Evolutionary conservation across 1,284 basidiomycete genomes (phyloP).

Genomic region (Pseudomicrostroma phylloplanum): DNA sequence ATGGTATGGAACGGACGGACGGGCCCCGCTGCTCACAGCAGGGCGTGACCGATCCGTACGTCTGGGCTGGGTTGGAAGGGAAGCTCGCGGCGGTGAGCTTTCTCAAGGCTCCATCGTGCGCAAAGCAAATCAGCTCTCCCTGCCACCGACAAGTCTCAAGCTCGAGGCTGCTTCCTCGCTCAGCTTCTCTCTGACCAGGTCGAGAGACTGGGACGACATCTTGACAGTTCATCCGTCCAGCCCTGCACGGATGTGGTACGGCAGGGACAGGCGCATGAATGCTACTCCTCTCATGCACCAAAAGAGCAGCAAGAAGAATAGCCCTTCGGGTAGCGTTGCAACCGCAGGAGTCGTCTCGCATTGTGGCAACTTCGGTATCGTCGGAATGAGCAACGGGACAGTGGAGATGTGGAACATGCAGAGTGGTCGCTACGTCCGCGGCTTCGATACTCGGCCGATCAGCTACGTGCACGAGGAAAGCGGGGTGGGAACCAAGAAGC

Average conservation of each 20-base stretch:
- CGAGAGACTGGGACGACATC: slow-evolving; percentile 97
- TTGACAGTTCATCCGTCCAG: slow-evolving; percentile 66
- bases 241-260: slow-evolving; percentile 12
- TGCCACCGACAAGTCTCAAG: slow-evolving; percentile 25
- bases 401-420: slow-evolving; percentile 57
- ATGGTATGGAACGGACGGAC: slow-evolving; percentile 93
- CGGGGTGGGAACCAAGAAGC: slow-evolving; percentile 19
- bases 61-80: slow-evolving; percentile 77
- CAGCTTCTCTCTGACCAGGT: slow-evolving; percentile 70
- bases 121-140: slow-evolving; percentile 55
- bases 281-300: background rate
- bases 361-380: slow-evolving; percentile 92
- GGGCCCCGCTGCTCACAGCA: slow-evolving; percentile 64
- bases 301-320: slow-evolving; percentile 22
- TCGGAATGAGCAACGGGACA: slow-evolving; percentile 49
- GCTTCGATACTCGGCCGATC: slow-evolving; percentile 18
- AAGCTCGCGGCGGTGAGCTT: slow-evolving; percentile 64
- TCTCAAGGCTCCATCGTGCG: slow-evolving; percentile 66
- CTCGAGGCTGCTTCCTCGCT: slow-evolving; percentile 67
- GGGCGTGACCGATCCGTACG: slow-evolving; percentile 71
- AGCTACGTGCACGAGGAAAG: slow-evolving; percentile 19
- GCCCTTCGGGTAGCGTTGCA: slow-evolving; percentile 53
- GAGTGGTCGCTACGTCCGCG: slow-evolving; percentile 64
- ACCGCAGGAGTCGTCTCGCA: slow-evolving; percentile 63
- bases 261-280: background rate